Conservation (phyloP, 257 asterid species). For the Solanum piurae region DNA sequence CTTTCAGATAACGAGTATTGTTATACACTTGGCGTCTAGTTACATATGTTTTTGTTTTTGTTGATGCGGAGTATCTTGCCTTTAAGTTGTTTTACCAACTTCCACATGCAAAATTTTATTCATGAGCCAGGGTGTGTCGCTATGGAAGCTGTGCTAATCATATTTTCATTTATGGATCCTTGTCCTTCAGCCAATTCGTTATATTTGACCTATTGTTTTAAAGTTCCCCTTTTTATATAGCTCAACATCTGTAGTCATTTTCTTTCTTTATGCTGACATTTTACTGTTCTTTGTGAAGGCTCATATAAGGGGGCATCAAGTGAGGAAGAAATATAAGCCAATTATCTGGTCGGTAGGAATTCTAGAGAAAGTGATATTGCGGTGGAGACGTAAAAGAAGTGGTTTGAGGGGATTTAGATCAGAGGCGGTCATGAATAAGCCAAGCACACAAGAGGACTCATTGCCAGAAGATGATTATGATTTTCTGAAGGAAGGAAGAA, state of each 20-base stretch:
- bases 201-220: neutral
- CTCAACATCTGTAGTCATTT: neutral
- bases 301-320: slow-evolving; percentile 98
- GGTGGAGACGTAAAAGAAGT: slow-evolving; percentile 90
- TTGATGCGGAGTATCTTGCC: neutral
- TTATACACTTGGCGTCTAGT: neutral
- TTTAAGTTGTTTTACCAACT: neutral
- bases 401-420: slow-evolving; percentile 81
- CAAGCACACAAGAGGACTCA: slow-evolving; percentile 17
- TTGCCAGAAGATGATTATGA: slow-evolving; percentile 71
- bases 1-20: neutral
- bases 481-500: slow-evolving; percentile 77
- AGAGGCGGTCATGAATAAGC: slow-evolving; percentile 33
- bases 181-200: neutral
- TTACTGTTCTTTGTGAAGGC: slow-evolving; percentile 48
- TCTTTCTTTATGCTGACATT: slow-evolving; percentile 11
- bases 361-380: slow-evolving; percentile 79
- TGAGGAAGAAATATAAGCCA: slow-evolving; percentile 73
- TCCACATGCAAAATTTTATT: neutral
- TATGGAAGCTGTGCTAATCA: neutral
- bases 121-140: neutral
- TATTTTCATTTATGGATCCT: neutral
- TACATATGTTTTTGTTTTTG: neutral
- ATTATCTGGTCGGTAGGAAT: slow-evolving; percentile 91
- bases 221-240: neutral